Evolutionary conservation across 2,329 filamentous ascomycete species (phyloP).

Genomic region (Plectosphaerella cucumerina): DNA sequence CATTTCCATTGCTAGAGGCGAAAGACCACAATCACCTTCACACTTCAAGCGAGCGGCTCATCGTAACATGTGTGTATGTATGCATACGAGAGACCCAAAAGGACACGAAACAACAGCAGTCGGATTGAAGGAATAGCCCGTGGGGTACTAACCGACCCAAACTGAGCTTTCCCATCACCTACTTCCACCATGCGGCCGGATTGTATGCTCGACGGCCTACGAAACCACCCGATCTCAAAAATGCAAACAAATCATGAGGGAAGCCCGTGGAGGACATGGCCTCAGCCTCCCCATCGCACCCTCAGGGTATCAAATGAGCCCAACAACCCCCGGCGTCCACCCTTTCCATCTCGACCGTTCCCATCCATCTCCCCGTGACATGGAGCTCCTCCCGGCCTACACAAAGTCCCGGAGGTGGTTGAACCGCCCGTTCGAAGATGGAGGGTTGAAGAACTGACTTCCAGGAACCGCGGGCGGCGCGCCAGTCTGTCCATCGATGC

Average conservation of each 20-base stretch:
- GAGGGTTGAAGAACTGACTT: constrained; percentile 33
- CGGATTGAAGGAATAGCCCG: too few species aligned
- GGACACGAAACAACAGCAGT: too few species aligned
- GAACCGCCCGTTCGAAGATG: constrained; percentile 36
- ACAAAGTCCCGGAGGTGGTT: constrained; percentile 35
- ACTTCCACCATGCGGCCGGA: too few species aligned
- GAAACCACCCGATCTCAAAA: too few species aligned
- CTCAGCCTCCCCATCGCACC: too few species aligned
- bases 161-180: too few species aligned
- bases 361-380: background rate
- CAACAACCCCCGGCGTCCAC: constrained; percentile 1
- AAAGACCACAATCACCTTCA: constrained; percentile 1
- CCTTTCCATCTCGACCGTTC: too few species aligned
- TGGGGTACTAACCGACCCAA: too few species aligned
- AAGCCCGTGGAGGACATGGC: background rate
- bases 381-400: constrained; percentile 14
- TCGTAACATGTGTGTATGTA: background rate
- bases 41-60: background rate
- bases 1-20: background rate
- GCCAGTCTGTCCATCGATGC: constrained; percentile 22
- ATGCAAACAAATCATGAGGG: background rate
- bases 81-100: too few species aligned
- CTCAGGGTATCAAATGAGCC: constrained; percentile 1
- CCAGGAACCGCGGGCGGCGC: constrained; percentile 23
- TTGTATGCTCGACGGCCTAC: too few species aligned